Percentiles rank a stretch among this genome's conserved stretches.
These are phyloP conservation scores for Ramalina intermedia DNA, from an alignment of 495 filamentous ascomycete species.

Conservation along the genomic window DNA sequence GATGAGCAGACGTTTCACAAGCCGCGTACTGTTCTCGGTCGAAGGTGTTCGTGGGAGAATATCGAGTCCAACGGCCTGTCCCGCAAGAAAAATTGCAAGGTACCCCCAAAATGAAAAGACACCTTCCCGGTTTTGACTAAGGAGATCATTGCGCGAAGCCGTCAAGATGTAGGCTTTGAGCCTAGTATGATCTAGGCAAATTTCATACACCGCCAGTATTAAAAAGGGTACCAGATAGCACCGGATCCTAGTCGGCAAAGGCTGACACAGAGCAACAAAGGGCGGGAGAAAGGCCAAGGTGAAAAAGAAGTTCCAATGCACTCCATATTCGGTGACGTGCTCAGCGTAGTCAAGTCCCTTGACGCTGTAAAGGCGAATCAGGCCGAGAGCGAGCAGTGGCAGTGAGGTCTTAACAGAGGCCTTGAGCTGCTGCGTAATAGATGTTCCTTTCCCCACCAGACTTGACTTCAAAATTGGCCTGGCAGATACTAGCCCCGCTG, in stretches of 20 bases:
- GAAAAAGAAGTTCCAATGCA: conserved; percentile 99
- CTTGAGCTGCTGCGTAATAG: conserved; percentile 40
- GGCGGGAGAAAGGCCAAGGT: conserved; percentile 81
- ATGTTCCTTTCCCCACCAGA: conserved; percentile 28
- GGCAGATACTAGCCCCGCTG: conserved; percentile 81
- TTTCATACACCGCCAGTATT: conserved; percentile 53
- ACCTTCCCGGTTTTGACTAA: conserved; percentile 87
- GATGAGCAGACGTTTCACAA: conserved; percentile 42
- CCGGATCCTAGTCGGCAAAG: conserved; percentile 30
- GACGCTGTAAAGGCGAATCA: conserved; percentile 72
- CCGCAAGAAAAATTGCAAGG: conserved; percentile 85
- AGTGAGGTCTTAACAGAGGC: conserved; percentile 62
- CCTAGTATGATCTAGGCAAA: conserved; percentile 56
- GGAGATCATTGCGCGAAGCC: conserved; percentile 58
- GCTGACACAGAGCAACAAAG: conserved; percentile 76
- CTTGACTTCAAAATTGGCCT: conserved; percentile 67
- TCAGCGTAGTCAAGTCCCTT: conserved; percentile 94
- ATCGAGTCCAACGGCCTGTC: conserved; percentile 66
- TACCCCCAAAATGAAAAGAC: conserved; percentile 89
- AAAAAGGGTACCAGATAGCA: conserved; percentile 45
- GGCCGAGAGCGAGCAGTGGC: conserved; percentile 66
- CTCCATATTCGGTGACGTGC: conserved; percentile 94
- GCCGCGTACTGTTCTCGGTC: conserved; percentile 28
- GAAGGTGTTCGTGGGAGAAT: conserved; percentile 46
- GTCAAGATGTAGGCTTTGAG: conserved; percentile 74